Percentiles rank a stretch among this genome's conserved stretches.
Evolutionary conservation across 768 basidiomycete genomes (phyloP).

Genomic region (Xanthoconium stramineum): DNA sequence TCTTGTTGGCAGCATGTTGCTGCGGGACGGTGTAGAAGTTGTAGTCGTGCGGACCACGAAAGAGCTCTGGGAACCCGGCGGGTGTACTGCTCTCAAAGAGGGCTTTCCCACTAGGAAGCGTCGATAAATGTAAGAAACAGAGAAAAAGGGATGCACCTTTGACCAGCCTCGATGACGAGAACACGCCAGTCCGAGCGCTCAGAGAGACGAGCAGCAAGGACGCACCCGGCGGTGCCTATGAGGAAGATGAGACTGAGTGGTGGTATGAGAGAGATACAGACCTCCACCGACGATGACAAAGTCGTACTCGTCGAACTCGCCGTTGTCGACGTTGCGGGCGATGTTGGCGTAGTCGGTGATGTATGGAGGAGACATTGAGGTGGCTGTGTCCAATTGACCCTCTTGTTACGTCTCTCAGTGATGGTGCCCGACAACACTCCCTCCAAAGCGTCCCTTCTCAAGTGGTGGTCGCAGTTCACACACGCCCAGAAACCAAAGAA

Average conservation of each 20-base stretch:
- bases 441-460: conserved; percentile 60
- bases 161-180: conserved; percentile 36
- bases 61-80: conserved; percentile 40
- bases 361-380: not conserved
- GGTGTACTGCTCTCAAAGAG: conserved; percentile 43
- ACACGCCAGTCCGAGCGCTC: conserved; percentile 36
- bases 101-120: conserved; percentile 39
- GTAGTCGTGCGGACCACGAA: conserved; percentile 48
- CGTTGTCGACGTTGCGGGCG: conserved; percentile 2
- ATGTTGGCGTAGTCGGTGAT: not conserved
- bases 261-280: conserved; percentile 5
- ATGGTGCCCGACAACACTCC: conserved; percentile 35
- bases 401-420: not conserved
- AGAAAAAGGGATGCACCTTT: conserved; percentile 42
- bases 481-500: conserved; percentile 62
- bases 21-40: conserved; percentile 58
- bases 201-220: conserved; percentile 42
- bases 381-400: conserved; percentile 20
- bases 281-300: conserved; percentile 57
- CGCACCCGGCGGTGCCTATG: conserved; percentile 44
- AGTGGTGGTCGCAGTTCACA: conserved; percentile 82
- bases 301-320: conserved; percentile 38
- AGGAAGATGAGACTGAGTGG: not conserved
- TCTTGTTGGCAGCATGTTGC: conserved; percentile 41
- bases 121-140: not conserved